Evolutionary conservation across 768 basidiomycete genomes (phyloP), one percentile per base, ranked within the genome.

Genomic region (Suillus weaverae): DNA sequence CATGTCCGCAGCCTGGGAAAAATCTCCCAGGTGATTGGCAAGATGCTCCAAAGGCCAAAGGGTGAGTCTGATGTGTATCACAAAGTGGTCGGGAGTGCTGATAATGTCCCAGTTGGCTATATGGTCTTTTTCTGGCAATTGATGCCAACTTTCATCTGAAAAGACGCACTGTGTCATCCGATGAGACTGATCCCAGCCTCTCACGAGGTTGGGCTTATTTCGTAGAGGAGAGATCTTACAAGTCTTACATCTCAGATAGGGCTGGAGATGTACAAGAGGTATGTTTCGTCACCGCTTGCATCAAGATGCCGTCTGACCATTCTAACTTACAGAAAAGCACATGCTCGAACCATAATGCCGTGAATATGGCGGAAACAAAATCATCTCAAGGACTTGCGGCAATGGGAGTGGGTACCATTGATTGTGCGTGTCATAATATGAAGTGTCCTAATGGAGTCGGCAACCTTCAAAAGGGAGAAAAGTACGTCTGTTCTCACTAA

Each of bases 81-180:
- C 18, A 18, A 16, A 32, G 1, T 43, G 22, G 36, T 36, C 7
- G 2, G 2, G 32, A 60, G 36, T 22, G 7, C 38, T 56, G 32
- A 56, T 18, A 5, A 10, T 51, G 9, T 41, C 10, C 2, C 46
- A 77, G 77, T 61, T 78, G 75, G 73, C 36, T 76, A 4, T 72
- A 74, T 60, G 41, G 39, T 2, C 46, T 69, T 6, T 74, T 76
- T 60, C 50, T 78, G 1, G 71, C 68, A 0, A 71, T 79, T 3
- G 76, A 78, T 63, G 75, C 76, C 0, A 78, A 78, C 63, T 79
- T 79, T 62, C 65, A 73, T 3, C 68, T 78, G 20, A 76, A 76
- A 50, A 62, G 69, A 10, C 62, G 66, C 36, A 68, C 70, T 18
- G 70, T 71, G 1, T 77, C 75, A 20, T 72, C 36, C 10, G 67